phyloP scores from a whole-genome alignment of 768 basidiomycete genomes.

The Boletales sp. region DNA sequence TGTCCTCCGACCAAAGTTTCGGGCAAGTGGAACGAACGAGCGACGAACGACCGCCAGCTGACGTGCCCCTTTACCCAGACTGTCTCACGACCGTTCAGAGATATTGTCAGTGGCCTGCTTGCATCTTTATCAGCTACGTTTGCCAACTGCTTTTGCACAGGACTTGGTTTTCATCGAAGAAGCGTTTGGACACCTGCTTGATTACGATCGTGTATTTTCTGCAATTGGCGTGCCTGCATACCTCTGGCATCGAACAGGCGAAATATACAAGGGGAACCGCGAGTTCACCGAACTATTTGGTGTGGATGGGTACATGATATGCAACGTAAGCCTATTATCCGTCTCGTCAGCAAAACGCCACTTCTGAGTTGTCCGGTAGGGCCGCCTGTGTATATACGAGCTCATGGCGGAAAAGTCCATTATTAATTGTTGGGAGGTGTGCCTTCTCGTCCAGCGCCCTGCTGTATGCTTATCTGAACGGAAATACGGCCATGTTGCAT shows the following conservation, averaged over 20 bases:
- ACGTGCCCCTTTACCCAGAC: slow-evolving; percentile 38
- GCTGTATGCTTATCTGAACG: slow-evolving; percentile 26
- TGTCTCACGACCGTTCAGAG: slow-evolving; percentile 78
- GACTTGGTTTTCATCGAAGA: slow-evolving; percentile 98
- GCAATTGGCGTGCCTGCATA: slow-evolving; percentile 98
- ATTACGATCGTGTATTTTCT: slow-evolving; percentile 91
- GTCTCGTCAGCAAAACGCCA: neutral
- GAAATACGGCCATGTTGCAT: slow-evolving; percentile 95
- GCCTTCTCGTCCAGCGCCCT: slow-evolving; percentile 10
- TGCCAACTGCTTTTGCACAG: slow-evolving; percentile 31
- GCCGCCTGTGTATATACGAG: slow-evolving; percentile 94
- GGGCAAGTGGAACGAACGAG: slow-evolving; percentile 42
- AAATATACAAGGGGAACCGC: slow-evolving; percentile 97
- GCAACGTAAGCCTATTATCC: slow-evolving; percentile 60
- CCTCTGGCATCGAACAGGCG: slow-evolving; percentile 93
- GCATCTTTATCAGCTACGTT: neutral
- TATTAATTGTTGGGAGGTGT: slow-evolving; percentile 96
- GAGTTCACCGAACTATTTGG: slow-evolving; percentile 92
- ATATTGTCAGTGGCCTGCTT: slow-evolving; percentile 50
- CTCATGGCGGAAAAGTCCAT: slow-evolving; percentile 97
- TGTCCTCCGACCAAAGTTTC: slow-evolving; percentile 79
- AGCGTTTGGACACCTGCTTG: slow-evolving; percentile 91
- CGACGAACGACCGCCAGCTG: neutral
- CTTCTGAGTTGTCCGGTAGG: slow-evolving; percentile 38
- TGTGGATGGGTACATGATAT: slow-evolving; percentile 81